These are phyloP conservation scores for Neoarthrinium moseri DNA, from an alignment of 2,329 filamentous ascomycete genomes.

Conservation along the genomic window DNA sequence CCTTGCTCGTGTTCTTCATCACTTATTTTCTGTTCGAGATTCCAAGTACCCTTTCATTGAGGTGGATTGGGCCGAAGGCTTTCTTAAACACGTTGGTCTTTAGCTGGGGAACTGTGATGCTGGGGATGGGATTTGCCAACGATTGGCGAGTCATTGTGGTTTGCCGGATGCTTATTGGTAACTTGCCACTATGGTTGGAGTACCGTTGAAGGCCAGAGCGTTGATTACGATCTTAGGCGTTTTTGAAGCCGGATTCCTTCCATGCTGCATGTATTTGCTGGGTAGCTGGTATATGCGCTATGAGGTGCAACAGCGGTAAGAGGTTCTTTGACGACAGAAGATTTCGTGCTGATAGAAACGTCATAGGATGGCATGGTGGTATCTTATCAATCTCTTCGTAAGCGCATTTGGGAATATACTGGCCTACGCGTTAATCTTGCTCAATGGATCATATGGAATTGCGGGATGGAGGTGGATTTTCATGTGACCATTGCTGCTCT, in stretches of 20 bases:
- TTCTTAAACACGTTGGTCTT: not conserved
- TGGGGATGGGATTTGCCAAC: constrained; percentile 1
- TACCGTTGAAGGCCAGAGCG: too few relatives aligned
- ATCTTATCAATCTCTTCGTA: not conserved
- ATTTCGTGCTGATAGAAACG: too few relatives aligned
- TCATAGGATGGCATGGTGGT: not conserved
- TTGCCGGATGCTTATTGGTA: constrained; percentile 1
- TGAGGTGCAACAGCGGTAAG: constrained; percentile 10
- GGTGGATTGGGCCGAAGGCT: not conserved
- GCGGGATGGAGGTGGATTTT: not conserved
- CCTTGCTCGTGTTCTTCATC: constrained; percentile 4
- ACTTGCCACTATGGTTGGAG: not conserved
- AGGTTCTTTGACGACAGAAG: not conserved
- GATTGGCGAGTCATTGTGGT: constrained; percentile 5
- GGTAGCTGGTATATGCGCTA: constrained; percentile 2
- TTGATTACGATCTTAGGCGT: too few relatives aligned
- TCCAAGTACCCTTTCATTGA: not conserved
- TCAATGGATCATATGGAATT: not conserved
- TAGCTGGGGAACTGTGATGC: not conserved
- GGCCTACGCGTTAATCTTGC: not conserved
- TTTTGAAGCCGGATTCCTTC: constrained; percentile 6
- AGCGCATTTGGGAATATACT: not conserved
- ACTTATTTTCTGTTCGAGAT: constrained; percentile 6
- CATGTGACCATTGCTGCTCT: not conserved
- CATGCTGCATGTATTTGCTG: constrained; percentile 2